Percentiles rank a stretch among this genome's conserved stretches.
These are phyloP conservation scores for Zychaea mexicana DNA, from an alignment of 371 early-diverging fungal genomes.

Conservation along the genomic window DNA sequence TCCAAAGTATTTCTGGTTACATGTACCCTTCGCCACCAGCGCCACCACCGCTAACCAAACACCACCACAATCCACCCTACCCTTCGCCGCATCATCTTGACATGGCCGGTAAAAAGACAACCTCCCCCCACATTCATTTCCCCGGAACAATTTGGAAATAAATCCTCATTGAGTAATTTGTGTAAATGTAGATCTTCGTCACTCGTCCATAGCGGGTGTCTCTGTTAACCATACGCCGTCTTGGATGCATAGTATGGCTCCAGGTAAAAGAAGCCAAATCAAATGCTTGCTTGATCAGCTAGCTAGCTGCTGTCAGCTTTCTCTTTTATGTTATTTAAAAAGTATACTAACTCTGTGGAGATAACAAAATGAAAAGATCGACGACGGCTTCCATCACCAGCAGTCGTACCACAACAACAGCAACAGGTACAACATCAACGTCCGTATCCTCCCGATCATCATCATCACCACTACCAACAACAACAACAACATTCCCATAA, in stretches of 20 bases:
- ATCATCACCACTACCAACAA: background rate
- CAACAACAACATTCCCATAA: background rate
- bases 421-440: conserved; percentile 7
- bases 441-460: background rate
- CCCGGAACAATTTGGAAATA: background rate
- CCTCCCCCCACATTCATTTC: too few species aligned
- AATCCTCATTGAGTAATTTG: background rate
- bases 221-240: conserved; percentile 8
- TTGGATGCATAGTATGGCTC: conserved; percentile 14
- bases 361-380: conserved; percentile 3
- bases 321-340: too few species aligned
- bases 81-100: background rate
- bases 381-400: background rate
- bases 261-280: too few species aligned
- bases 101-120: conserved; percentile 1
- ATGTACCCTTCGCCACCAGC: conserved; percentile 21
- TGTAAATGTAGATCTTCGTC: background rate
- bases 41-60: conserved; percentile 12
- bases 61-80: conserved; percentile 7
- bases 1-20: background rate
- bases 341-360: too few species aligned
- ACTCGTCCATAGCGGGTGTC: background rate
- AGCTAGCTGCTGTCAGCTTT: too few species aligned
- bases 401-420: background rate
- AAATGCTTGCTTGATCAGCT: background rate